Base-by-base conservation (phyloP, 2,329 filamentous ascomycete genomes). In the Paracoccidioides brasiliensis region DNA sequence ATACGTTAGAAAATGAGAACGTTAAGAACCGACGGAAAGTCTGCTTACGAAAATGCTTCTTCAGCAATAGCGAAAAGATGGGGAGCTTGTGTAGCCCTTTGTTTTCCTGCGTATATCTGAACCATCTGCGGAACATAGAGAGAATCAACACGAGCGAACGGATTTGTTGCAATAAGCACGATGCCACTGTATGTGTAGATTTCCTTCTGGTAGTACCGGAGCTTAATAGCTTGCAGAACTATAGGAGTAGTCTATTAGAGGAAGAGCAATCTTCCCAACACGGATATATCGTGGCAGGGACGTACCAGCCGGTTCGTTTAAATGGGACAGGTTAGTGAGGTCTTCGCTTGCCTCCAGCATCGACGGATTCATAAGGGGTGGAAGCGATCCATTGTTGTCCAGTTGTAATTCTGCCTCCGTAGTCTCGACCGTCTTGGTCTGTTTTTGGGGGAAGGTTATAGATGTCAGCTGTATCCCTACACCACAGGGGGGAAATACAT, bases 121-220 rank as follows among this genome's bases (percentile, higher is more conserved):
- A 98, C 90, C 91, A 98, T 98, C 62, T 93, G 93, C 15, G 91
- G 90, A 9, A 98, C 93, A 73, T 98, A 98, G 67, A 98, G 83
- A 44, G 93, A 98, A 71, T 98, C 93, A 63, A 98, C 90, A 62
- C 93, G 82, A 54, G 94, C 93, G 67, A 98, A 98, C 28, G 93
- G 93, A 74, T 98, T 98, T 60, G 93, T 95, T 60, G 93, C 93
- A 76, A 98, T 98, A 64, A 98, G 80, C 62, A 98, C 93, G 68
- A 98, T 97, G 69, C 93, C 93, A 70, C 89, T 95, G 77, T 98
- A 98, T 67, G 93, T 98, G 78, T 98, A 98, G 67, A 98, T 98
- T 72, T 98, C 93, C 75, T 97, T 97, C 72, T 98, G 93, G 60
- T 88, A 80, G 76, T 98, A 98, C 71, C 93, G 88, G 69, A 98